Evolutionary conservation across 2,329 filamentous ascomycete species (phyloP), one percentile per base, ranked within the genome.

Genomic region (Botryotinia globosa): DNA sequence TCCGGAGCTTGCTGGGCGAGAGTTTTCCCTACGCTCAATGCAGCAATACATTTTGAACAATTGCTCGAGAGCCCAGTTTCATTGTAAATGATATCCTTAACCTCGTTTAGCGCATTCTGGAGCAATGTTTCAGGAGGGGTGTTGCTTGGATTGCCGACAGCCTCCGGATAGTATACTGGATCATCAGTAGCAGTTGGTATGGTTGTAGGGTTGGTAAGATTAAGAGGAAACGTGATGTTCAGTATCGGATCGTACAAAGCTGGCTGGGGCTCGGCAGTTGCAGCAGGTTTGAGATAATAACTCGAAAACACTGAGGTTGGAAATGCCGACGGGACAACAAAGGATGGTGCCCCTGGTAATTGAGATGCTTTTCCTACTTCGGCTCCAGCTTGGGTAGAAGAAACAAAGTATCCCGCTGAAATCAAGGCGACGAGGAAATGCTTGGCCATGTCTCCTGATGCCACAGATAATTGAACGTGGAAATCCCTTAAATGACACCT

Each of bases 31-130:
- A 85, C 83, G 4, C 81, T 82, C 56, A 89, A 79, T 2, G 85
- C 85, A 45, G 83, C 84, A 74, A 87, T 80, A 76, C 88, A 89
- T 80, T 84, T 87, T 37, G 84, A 83, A 79, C 88, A 90, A 76
- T 83, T 86, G 61, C 78, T 80, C 0, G 80, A 74, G 25, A 81
- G 77, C 10, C 78, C 80, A 0, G 80, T 81, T 63, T 78, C 32
- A 18, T 71, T 76, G 73, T 80, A 79, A 45, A 86, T 81, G 72
- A 89, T 85, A 34, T 80, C 78, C 29, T 80, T 77, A 59, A 89
- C 82, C 70, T 88, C 82, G 56, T 81, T 79, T 20, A 84, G 75
- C 20, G 84, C 82, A 25, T 82, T 79, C 7, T 83, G 75, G 37
- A 88, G 81, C 29, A 88, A 77, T 0, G 80, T 81, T 65, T 84